Conservation (phyloP, 352 stramenopile species). For the Pythium volutum region DNA sequence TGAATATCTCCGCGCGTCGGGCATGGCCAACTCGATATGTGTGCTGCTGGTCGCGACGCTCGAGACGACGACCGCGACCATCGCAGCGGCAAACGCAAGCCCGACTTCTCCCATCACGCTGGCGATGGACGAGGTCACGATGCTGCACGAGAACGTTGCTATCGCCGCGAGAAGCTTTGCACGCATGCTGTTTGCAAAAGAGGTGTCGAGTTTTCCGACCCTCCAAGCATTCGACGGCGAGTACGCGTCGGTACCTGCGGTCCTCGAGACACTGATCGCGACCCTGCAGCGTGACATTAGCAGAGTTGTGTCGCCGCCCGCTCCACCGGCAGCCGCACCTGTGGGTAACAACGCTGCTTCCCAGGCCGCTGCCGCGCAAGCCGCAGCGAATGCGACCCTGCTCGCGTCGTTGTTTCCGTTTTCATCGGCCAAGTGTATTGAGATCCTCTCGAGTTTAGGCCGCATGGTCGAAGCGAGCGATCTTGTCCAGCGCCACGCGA, state of each 20-base stretch:
- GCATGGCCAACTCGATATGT: not conserved
- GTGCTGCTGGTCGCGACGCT: not conserved
- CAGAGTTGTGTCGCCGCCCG: conserved; percentile 13
- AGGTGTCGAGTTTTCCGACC: conserved; percentile 13
- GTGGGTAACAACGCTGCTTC: conserved; percentile 13
- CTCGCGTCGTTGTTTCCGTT: conserved; percentile 33
- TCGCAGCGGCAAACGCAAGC: conserved; percentile 10
- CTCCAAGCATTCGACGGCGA: not conserved
- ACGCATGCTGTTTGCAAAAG: conserved; percentile 36
- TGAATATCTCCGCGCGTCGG: conserved; percentile 7
- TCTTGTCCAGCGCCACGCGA: conserved; percentile 36
- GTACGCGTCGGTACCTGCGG: conserved; percentile 15
- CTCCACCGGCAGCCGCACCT: conserved; percentile 3
- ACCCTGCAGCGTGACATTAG: conserved; percentile 43
- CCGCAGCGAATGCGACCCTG: conserved; percentile 24
- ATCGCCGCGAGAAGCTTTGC: conserved; percentile 37
- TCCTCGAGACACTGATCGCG: conserved; percentile 35
- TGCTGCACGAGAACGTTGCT: conserved; percentile 31
- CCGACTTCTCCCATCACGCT: conserved; percentile 26
- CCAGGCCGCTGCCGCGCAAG: conserved; percentile 19
- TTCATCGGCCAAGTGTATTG: conserved; percentile 26
- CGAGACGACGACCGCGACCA: conserved; percentile 11
- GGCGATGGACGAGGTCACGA: conserved; percentile 27
- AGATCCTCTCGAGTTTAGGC: conserved; percentile 43
- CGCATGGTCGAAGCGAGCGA: conserved; percentile 46